These are phyloP conservation scores for Pichia heedii DNA, from an alignment of 805 yeast genomes.

Conservation along the genomic window DNA sequence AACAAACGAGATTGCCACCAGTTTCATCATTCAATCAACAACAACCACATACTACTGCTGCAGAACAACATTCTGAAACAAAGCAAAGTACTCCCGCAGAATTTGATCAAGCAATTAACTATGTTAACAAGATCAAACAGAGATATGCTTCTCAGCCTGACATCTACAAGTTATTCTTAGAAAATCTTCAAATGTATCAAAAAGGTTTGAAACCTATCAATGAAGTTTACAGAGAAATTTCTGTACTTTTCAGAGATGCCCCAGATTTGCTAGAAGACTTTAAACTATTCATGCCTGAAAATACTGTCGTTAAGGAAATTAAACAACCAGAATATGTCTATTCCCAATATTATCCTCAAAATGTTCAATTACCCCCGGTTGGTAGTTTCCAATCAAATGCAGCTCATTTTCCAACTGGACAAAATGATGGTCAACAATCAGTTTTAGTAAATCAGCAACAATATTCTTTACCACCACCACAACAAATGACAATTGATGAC, in stretches of 20 bases:
- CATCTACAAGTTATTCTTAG: conserved; percentile 88
- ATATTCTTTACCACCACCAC: not conserved
- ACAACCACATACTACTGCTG: not conserved
- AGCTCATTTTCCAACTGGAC: conserved; percentile 15
- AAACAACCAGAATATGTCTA: conserved; percentile 15
- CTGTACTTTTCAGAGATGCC: conserved; percentile 79
- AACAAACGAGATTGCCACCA: not conserved
- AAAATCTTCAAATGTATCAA: conserved; percentile 92
- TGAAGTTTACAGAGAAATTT: conserved; percentile 92
- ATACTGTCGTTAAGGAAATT: conserved; percentile 28
- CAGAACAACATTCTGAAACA: not conserved
- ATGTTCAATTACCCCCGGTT: conserved; percentile 71
- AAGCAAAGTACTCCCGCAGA: conserved; percentile 65
- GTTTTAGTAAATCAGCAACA: not conserved
- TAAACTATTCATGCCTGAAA: conserved; percentile 90
- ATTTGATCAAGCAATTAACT: conserved; percentile 93
- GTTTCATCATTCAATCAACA: not conserved
- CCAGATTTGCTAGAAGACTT: conserved; percentile 94
- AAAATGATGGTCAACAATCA: conserved; percentile 7
- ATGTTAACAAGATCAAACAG: conserved; percentile 92
- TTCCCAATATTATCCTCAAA: conserved; percentile 9
- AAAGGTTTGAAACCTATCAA: conserved; percentile 91
- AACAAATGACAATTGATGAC: not conserved
- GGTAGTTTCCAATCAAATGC: conserved; percentile 67
- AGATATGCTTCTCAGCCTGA: conserved; percentile 92